A percentile compares a stretch with the other conserved stretches of the same genome.
Evolutionary conservation across 306 rosid species (phyloP).

Genomic region (Lupinus albus): DNA sequence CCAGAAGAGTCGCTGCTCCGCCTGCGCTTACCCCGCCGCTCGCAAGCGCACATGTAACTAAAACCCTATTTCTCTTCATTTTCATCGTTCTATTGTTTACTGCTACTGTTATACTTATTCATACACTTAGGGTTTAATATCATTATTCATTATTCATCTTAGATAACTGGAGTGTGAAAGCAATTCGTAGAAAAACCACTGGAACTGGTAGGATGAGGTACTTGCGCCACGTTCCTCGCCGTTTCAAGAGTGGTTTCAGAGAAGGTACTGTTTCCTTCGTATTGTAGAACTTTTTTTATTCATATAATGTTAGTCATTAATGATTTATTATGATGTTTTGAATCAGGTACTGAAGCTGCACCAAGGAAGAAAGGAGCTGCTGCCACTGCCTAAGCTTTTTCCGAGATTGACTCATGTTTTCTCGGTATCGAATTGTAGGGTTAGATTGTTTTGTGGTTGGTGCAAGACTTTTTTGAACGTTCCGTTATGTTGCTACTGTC

Average conservation of each 20-base stretch:
- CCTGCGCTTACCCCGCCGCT: slow-evolving; percentile 95
- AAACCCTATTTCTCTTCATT: too few species aligned
- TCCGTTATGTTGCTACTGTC: slow-evolving; percentile 22
- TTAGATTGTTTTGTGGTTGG: slow-evolving; percentile 37
- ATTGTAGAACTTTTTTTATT: neutral
- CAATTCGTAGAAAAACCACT: slow-evolving; percentile 93
- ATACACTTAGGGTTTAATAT: neutral
- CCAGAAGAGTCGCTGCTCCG: slow-evolving; percentile 93
- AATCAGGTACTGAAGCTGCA: slow-evolving; percentile 74
- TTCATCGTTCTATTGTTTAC: too few species aligned
- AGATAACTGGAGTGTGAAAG: slow-evolving; percentile 98
- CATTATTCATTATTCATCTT: neutral
- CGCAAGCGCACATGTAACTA: slow-evolving; percentile 75
- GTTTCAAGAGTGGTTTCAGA: slow-evolving; percentile 99
- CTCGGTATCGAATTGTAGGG: slow-evolving; percentile 44
- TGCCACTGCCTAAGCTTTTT: slow-evolving; percentile 58
- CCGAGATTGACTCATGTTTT: slow-evolving; percentile 5
- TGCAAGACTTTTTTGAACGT: slow-evolving; percentile 36
- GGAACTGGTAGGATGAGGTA: slow-evolving; percentile 99
- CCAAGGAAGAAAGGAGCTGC: slow-evolving; percentile 95
- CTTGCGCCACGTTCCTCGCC: slow-evolving; percentile 88
- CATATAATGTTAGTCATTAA: neutral
- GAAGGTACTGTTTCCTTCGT: slow-evolving; percentile 55
- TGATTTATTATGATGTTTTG: neutral
- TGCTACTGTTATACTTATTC: too few species aligned